Evolutionary conservation across 768 basidiomycete species (phyloP), one percentile per base, ranked within the genome.

Genomic region (Lentinus tigrinus): DNA sequence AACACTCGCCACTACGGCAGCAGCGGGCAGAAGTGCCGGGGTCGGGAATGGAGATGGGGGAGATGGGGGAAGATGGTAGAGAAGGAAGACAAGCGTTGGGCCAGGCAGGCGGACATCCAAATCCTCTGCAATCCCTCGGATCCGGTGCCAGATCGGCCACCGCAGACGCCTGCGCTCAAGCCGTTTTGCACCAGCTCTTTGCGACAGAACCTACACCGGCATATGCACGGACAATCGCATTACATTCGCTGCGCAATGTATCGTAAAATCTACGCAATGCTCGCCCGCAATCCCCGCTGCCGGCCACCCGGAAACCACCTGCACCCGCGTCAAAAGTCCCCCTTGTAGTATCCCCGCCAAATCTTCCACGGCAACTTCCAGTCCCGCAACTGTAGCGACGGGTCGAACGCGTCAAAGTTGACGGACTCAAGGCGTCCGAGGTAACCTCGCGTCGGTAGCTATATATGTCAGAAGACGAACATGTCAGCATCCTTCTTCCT

Each of bases 341-440:
- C 70, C 62, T 73, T 76, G 71, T 79, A 77, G 72, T 80, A 78
- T 63, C 77, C 72, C 49, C 78, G 72, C 83, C 82, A 85, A 36
- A 93, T 81, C 67, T 80, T 78, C 85, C 85, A 90, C 51, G 93
- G 83, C 65, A 93, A 73, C 75, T 81, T 83, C 85, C 93, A 93
- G 69, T 89, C 87, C 71, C 83, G 79, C 65, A 74, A 56, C 73
- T 85, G 87, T 66, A 93, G 64, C 63, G 76, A 74, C 24, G 83
- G 76, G 61, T 86, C 74, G 69, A 90, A 93, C 8, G 78, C 87
- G 65, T 93, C 79, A 72, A 94, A 94, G 66, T 86, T 78, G 46
- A 75, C 81, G 58, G 77, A 77, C 70, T 93, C 90, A 58, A 93
- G 74, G 54, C 85, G 81, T 50, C 72, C 72, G 40, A 95, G 78